These are phyloP conservation scores for Mycosphaerella sp. DNA, from an alignment of 2,329 filamentous ascomycete genomes.

Conservation along the genomic window DNA sequence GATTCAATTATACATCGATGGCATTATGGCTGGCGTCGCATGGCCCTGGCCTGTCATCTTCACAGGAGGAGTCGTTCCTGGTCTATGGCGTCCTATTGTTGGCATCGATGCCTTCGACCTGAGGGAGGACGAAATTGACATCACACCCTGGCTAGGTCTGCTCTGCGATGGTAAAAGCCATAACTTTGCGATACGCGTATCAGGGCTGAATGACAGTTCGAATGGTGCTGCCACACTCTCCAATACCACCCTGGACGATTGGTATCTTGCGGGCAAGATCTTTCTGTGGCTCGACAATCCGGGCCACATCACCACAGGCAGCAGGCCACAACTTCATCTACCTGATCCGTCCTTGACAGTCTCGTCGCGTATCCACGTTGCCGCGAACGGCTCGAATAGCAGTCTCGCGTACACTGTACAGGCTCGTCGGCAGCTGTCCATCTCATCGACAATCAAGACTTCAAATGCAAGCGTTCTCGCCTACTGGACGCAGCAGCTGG, in stretches of 20 bases:
- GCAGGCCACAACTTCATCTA: conserved; percentile 35
- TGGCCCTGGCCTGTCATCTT: conserved; percentile 82
- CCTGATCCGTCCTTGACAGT: conserved; percentile 46
- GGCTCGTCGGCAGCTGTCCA: conserved; percentile 50
- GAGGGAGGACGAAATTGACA: conserved; percentile 72
- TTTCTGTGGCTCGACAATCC: conserved; percentile 64
- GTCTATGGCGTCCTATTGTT: conserved; percentile 70
- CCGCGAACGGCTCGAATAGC: conserved; percentile 50
- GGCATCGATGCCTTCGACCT: conserved; percentile 75
- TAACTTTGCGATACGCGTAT: conserved; percentile 61
- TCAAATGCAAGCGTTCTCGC: conserved; percentile 40
- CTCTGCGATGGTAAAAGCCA: conserved; percentile 61
- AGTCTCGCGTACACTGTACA: conserved; percentile 50
- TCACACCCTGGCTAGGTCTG: conserved; percentile 66
- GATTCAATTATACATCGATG: conserved; percentile 70
- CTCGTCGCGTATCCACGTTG: conserved; percentile 44
- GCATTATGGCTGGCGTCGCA: conserved; percentile 61
- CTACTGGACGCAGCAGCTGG: conserved; percentile 55
- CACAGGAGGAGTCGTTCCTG: conserved; percentile 70
- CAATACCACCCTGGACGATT: conserved; percentile 56
- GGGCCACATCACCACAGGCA: conserved; percentile 46
- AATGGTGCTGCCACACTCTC: conserved; percentile 46
- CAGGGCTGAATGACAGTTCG: conserved; percentile 56
- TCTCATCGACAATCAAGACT: conserved; percentile 49
- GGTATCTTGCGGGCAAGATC: conserved; percentile 72